These are phyloP conservation scores for Globisporangium canariense DNA, from an alignment of 352 stramenopile genomes.

Conservation along the genomic window DNA sequence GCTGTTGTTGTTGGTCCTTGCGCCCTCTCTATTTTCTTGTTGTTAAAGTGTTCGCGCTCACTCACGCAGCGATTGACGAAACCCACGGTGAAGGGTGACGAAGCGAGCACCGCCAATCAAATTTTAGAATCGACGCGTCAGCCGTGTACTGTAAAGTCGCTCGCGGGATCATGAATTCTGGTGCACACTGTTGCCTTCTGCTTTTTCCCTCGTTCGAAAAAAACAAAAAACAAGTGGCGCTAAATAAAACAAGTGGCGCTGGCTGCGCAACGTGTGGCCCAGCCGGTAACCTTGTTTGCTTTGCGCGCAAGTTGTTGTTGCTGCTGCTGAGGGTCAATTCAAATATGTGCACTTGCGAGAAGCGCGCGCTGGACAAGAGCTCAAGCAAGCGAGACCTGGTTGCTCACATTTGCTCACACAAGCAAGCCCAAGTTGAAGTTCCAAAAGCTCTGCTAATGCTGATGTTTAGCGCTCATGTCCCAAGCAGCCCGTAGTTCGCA, in stretches of 20 bases:
- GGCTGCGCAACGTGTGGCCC: neutral
- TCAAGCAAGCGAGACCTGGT: too few relatives aligned
- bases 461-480: too few relatives aligned
- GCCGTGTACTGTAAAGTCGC: constrained; percentile 1
- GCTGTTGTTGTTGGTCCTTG: neutral
- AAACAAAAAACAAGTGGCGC: neutral
- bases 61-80: constrained; percentile 3
- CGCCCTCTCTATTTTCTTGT: neutral
- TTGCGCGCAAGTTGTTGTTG: neutral
- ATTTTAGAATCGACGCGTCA: constrained; percentile 1
- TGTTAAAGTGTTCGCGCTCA: neutral
- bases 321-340: neutral
- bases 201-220: constrained; percentile 5
- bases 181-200: neutral
- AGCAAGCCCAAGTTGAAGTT: too few relatives aligned
- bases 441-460: too few relatives aligned
- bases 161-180: neutral
- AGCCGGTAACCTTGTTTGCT: neutral
- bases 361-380: too few relatives aligned
- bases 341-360: neutral
- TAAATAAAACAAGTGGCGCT: neutral
- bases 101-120: constrained; percentile 3
- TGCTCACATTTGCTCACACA: too few relatives aligned
- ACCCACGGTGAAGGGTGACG: constrained; percentile 1
- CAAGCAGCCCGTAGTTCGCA: too few relatives aligned